Evolutionary conservation across 75 land plant species (phyloP).

Genomic region (Larix kaempferi): DNA sequence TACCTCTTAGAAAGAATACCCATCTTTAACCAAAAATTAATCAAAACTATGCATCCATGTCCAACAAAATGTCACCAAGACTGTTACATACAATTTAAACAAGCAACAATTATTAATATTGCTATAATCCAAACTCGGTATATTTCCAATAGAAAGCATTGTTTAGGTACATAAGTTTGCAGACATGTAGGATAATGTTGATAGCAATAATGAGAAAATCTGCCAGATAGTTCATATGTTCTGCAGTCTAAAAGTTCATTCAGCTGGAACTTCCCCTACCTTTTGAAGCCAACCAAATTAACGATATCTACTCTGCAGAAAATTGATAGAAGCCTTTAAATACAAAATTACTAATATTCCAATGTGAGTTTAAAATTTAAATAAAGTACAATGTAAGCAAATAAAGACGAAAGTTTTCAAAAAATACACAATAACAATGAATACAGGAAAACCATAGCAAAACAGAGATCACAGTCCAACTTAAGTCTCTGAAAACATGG

Average conservation of each 20-base stretch:
- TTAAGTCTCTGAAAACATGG: too few relatives aligned
- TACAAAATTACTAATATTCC: background rate
- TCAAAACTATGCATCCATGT: background rate
- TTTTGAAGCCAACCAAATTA: background rate
- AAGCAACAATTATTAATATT: background rate
- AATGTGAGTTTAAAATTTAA: too few relatives aligned
- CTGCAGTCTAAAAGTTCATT: slow-evolving; percentile 6
- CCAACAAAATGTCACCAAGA: background rate
- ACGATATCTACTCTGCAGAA: slow-evolving; percentile 3
- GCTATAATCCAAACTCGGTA: background rate
- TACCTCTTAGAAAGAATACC: background rate
- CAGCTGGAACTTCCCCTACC: slow-evolving; percentile 4
- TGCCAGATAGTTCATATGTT: background rate
- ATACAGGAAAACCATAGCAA: too few relatives aligned
- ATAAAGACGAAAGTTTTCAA: too few relatives aligned
- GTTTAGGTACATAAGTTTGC: background rate
- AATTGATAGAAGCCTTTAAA: slow-evolving; percentile 6
- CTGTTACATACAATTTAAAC: background rate
- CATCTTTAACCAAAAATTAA: background rate
- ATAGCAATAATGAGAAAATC: background rate
- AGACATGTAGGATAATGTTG: background rate
- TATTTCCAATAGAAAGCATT: background rate
- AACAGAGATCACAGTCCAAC: too few relatives aligned
- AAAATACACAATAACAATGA: too few relatives aligned
- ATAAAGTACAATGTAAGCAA: too few relatives aligned